Evolutionary conservation across 2,329 filamentous ascomycete species (phyloP).

Genomic region (Tolypocladium sp.): DNA sequence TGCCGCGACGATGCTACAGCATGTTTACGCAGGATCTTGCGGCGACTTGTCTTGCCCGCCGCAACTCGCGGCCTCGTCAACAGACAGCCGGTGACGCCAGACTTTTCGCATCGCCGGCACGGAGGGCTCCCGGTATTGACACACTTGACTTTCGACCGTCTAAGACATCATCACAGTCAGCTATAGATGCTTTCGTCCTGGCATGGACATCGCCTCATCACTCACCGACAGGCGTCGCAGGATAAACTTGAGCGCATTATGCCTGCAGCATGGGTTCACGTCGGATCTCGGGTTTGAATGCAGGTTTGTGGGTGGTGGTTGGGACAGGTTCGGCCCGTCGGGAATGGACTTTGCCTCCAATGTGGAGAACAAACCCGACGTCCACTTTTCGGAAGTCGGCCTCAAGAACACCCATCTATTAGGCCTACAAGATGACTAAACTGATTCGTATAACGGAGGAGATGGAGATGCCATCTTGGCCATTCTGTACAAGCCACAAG

Average conservation of each 20-base stretch:
- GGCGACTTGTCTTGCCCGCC: background rate
- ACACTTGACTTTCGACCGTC: slow-evolving; percentile 25
- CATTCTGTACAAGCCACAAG: no score
- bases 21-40: background rate
- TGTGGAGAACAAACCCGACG: background rate
- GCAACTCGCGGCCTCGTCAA: slow-evolving; percentile 11
- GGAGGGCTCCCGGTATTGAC: slow-evolving; percentile 19
- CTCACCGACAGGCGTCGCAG: slow-evolving; percentile 23
- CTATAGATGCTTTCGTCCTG: background rate
- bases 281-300: background rate
- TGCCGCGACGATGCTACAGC: background rate
- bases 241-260: slow-evolving; percentile 24
- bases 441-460: no score
- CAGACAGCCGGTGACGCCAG: slow-evolving; percentile 14
- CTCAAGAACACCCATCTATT: no score
- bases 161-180: slow-evolving; percentile 3
- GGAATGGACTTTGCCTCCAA: background rate
- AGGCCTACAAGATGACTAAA: no score
- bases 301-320: background rate
- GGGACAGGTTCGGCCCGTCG: background rate
- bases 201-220: background rate
- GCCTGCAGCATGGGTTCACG: background rate
- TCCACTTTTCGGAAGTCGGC: background rate
- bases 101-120: slow-evolving; percentile 19
- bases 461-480: no score